A percentile compares a stretch with the other conserved stretches of the same genome.
These are phyloP conservation scores for Ceratobasidium sp. DNA, from an alignment of 1,284 basidiomycete species.

Conservation along the genomic window DNA sequence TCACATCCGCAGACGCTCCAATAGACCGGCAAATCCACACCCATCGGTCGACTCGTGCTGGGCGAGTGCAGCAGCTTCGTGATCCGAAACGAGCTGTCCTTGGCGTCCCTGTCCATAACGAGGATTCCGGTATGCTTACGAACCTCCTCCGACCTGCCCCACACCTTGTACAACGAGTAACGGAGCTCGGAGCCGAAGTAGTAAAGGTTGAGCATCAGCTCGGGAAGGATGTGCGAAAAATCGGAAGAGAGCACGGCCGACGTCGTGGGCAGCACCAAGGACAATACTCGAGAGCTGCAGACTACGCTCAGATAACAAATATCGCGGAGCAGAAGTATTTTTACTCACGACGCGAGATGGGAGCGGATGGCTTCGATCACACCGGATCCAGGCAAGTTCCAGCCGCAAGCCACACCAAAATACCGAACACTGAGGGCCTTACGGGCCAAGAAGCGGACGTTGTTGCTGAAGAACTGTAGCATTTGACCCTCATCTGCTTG, in stretches of 20 bases:
- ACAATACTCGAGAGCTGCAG: background rate
- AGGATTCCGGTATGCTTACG: slow-evolving; percentile 1
- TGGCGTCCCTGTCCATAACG: background rate
- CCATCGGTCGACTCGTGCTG: background rate
- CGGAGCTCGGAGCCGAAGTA: slow-evolving; percentile 12
- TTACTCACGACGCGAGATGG: background rate
- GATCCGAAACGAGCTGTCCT: background rate
- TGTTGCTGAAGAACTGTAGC: background rate
- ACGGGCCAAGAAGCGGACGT: background rate
- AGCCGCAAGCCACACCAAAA: slow-evolving; percentile 2
- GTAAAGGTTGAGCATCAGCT: slow-evolving; percentile 15
- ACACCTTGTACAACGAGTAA: background rate
- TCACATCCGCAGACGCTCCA: background rate
- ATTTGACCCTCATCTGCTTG: background rate
- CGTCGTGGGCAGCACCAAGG: background rate
- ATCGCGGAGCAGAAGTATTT: background rate
- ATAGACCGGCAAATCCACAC: background rate
- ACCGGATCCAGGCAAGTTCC: background rate
- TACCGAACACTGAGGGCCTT: background rate
- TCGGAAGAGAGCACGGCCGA: background rate
- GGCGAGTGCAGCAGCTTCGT: background rate
- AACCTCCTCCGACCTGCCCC: slow-evolving; percentile 6
- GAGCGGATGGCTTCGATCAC: background rate
- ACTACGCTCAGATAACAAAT: too few relatives aligned
- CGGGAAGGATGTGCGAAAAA: slow-evolving; percentile 3